Evolutionary conservation across 1,284 basidiomycete genomes (phyloP).

Genomic region (Ganoderma leucocontextum): DNA sequence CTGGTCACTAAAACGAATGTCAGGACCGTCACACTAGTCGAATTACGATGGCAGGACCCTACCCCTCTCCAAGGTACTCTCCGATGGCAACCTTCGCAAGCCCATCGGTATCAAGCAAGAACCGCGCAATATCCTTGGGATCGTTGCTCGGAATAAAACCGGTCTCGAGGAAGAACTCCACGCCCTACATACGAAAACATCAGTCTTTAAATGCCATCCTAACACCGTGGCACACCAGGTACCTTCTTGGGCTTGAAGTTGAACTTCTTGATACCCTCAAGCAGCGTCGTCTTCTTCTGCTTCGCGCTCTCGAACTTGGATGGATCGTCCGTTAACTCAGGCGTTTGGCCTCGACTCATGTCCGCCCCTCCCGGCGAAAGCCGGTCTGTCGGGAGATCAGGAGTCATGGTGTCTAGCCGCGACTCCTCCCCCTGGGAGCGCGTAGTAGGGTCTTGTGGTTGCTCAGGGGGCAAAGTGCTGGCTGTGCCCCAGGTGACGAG

Average conservation of each 20-base stretch:
- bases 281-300: slow-evolving; percentile 93
- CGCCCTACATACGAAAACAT: slow-evolving; percentile 60
- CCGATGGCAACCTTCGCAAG: slow-evolving; percentile 97
- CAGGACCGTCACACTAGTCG: slow-evolving; percentile 22
- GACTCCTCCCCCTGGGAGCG: slow-evolving; percentile 61
- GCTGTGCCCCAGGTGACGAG: slow-evolving; percentile 90
- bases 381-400: slow-evolving; percentile 61
- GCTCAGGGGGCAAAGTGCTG: slow-evolving; percentile 52
- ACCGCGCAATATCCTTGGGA: slow-evolving; percentile 87
- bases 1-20: slow-evolving; percentile 67
- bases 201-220: no score
- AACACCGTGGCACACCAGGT: slow-evolving; percentile 8
- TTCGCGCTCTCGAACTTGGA: slow-evolving; percentile 95
- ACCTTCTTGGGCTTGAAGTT: slow-evolving; percentile 98
- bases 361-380: slow-evolving; percentile 59
- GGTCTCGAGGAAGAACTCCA: slow-evolving; percentile 89
- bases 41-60: slow-evolving; percentile 40
- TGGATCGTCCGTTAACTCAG: slow-evolving; percentile 88
- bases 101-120: slow-evolving; percentile 92
- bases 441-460: slow-evolving; percentile 48
- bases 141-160: slow-evolving; percentile 86
- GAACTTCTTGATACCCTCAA: slow-evolving; percentile 98
- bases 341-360: slow-evolving; percentile 69
- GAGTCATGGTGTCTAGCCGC: slow-evolving; percentile 56
- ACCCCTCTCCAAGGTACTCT: slow-evolving; percentile 98